phyloP scores from a whole-genome alignment of 306 rosid genomes.

The Mucuna pruriens region DNA sequence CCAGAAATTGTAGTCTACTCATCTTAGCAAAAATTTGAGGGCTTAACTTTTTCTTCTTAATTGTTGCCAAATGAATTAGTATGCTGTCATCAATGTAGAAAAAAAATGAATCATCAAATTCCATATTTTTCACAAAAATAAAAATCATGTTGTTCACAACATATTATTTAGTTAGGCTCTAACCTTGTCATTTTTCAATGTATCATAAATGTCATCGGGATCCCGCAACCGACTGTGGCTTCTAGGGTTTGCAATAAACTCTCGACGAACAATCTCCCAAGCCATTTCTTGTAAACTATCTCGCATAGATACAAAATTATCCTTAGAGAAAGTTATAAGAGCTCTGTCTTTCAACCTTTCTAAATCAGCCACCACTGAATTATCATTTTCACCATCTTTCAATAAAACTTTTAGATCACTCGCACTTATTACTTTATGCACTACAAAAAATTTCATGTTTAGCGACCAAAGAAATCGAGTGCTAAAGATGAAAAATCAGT shows the following conservation, averaged over 20 bases:
- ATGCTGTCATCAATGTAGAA: not conserved
- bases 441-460: no score
- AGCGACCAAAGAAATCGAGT: no score
- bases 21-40: not conserved
- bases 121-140: not conserved
- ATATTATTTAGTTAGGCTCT: not conserved
- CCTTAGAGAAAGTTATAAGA: not conserved
- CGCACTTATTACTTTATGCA: not conserved
- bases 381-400: not conserved
- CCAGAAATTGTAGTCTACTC: not conserved
- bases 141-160: not conserved
- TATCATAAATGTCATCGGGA: not conserved
- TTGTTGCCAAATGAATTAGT: not conserved
- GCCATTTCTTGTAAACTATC: slow-evolving; percentile 23
- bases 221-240: not conserved
- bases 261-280: not conserved
- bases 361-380: not conserved
- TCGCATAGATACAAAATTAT: not conserved
- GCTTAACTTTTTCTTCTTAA: not conserved
- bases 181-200: not conserved
- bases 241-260: not conserved
- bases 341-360: not conserved
- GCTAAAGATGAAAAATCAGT: no score
- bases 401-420: not conserved
- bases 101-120: not conserved